Percentiles rank a stretch among this genome's conserved stretches.
Conservation (phyloP, 768 basidiomycete species). For the Daedaleopsis sinensis region DNA sequence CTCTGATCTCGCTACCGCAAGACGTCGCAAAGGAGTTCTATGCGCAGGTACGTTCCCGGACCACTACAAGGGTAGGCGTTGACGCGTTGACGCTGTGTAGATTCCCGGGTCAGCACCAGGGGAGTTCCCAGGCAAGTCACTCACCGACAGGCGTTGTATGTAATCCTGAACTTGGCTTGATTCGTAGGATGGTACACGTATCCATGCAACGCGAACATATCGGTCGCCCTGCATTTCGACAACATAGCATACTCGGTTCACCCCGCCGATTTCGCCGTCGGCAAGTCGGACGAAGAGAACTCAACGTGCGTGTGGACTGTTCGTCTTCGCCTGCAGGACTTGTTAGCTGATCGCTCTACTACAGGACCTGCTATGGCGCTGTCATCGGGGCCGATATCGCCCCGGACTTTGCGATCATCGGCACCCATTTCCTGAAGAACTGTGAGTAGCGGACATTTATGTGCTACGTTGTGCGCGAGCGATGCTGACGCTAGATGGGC, state of each 20-base stretch:
- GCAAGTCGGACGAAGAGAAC: constrained; percentile 34
- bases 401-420: constrained; percentile 59
- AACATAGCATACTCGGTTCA: constrained; percentile 44
- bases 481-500: not conserved
- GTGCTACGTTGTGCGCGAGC: constrained; percentile 6
- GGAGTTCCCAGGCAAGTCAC: constrained; percentile 47
- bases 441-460: constrained; percentile 43
- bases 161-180: not conserved
- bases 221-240: constrained; percentile 49
- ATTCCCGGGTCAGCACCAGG: constrained; percentile 52
- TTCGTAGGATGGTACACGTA: constrained; percentile 53
- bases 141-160: not conserved
- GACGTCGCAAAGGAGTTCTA: constrained; percentile 50
- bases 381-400: constrained; percentile 52
- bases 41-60: constrained; percentile 31
- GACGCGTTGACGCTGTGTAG: constrained; percentile 28
- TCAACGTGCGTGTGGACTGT: constrained; percentile 31
- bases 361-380: constrained; percentile 58
- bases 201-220: constrained; percentile 46
- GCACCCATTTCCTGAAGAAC: constrained; percentile 67
- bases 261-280: constrained; percentile 59
- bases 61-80: not conserved
- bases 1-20: constrained; percentile 61
- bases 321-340: not conserved
- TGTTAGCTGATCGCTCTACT: not conserved